phyloP scores from a whole-genome alignment of 108 stramenopile species.

The Cylindrotheca fusiformis region DNA sequence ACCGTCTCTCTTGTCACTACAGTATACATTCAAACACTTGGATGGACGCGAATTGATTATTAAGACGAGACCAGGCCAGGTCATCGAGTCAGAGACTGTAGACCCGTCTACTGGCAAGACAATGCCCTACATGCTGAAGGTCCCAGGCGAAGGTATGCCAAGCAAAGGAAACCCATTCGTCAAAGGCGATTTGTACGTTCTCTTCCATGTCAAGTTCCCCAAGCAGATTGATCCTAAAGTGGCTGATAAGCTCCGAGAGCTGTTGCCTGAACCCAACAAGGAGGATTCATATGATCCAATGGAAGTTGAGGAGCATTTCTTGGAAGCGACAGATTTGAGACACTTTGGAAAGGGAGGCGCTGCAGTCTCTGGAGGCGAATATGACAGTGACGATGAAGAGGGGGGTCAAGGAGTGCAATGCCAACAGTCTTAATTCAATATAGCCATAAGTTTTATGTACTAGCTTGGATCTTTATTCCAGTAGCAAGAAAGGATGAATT shows the following conservation, averaged over 20 bases:
- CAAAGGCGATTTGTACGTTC: slow-evolving; percentile 89
- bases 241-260: slow-evolving; percentile 49
- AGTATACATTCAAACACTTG: slow-evolving; percentile 75
- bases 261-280: slow-evolving; percentile 70
- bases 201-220: slow-evolving; percentile 92
- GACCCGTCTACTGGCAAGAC: slow-evolving; percentile 49
- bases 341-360: slow-evolving; percentile 92
- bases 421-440: slow-evolving; percentile 88
- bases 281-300: slow-evolving; percentile 79
- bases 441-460: too few relatives aligned
- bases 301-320: slow-evolving; percentile 86
- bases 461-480: too few relatives aligned
- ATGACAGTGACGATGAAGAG: slow-evolving; percentile 87
- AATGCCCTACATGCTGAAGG: slow-evolving; percentile 82
- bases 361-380: slow-evolving; percentile 36
- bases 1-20: slow-evolving; percentile 1
- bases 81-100: slow-evolving; percentile 72
- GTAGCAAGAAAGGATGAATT: not conserved
- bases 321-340: slow-evolving; percentile 82
- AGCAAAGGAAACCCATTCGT: slow-evolving; percentile 88
- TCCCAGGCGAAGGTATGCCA: slow-evolving; percentile 97
- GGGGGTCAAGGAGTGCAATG: slow-evolving; percentile 76
- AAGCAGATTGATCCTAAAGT: slow-evolving; percentile 45
- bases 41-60: slow-evolving; percentile 91
- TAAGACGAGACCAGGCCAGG: slow-evolving; percentile 89